Conservation (phyloP, 2,329 filamentous ascomycete species). For the Tolypocladium guangdongense region DNA sequence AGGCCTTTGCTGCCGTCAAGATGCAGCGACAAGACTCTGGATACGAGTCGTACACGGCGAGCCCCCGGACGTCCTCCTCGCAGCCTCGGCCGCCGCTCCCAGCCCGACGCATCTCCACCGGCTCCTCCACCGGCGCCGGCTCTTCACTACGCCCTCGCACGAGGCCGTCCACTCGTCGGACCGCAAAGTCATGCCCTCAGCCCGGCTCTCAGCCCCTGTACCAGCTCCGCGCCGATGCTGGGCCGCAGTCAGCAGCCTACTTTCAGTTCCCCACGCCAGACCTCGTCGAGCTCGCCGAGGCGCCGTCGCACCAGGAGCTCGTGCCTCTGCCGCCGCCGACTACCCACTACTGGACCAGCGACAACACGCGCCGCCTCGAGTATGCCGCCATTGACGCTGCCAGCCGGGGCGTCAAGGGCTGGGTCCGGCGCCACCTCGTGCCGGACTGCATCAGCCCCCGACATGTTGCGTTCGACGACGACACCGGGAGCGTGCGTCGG, state of each 20-base stretch:
- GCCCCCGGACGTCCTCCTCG: slow-evolving; percentile 26
- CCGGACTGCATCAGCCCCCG: slow-evolving; percentile 50
- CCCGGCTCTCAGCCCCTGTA: slow-evolving; percentile 21
- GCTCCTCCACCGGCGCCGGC: slow-evolving; percentile 13
- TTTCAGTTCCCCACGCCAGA: slow-evolving; percentile 40
- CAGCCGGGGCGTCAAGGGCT: slow-evolving; percentile 47
- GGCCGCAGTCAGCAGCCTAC: slow-evolving; percentile 25
- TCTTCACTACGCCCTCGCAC: slow-evolving; percentile 21
- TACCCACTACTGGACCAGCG: slow-evolving; percentile 57
- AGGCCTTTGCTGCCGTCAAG: slow-evolving; percentile 20
- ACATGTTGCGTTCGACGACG: slow-evolving; percentile 47
- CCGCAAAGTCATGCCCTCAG: slow-evolving; percentile 24
- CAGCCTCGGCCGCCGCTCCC: slow-evolving; percentile 16
- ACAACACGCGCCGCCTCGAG: slow-evolving; percentile 49
- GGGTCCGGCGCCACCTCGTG: slow-evolving; percentile 44
- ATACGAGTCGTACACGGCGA: slow-evolving; percentile 38
- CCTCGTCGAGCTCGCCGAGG: slow-evolving; percentile 17
- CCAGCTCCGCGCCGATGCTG: slow-evolving; percentile 21
- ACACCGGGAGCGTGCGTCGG: slow-evolving; percentile 50
- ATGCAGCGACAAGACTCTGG: slow-evolving; percentile 49
- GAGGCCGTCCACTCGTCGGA: slow-evolving; percentile 30
- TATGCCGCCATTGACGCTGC: slow-evolving; percentile 58
- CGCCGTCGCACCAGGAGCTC: slow-evolving; percentile 1
- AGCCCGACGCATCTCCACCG: slow-evolving; percentile 22
- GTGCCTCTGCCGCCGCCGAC: slow-evolving; percentile 38